Conservation (phyloP, 106 monocot genomes). For the Narthecium ossifragum region DNA sequence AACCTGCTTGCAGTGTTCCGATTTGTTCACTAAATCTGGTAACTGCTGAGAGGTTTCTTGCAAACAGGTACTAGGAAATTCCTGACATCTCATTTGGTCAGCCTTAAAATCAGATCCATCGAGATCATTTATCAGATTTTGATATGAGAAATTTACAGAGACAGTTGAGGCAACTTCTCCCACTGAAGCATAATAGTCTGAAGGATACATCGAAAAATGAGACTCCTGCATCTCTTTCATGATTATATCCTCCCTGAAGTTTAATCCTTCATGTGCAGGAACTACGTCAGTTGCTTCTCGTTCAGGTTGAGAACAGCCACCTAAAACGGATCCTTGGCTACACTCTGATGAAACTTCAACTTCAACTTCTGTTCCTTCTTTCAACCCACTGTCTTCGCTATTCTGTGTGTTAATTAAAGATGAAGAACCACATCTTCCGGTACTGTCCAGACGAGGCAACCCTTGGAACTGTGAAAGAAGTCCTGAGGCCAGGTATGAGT, state of each 20-base stretch:
- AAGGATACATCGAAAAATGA: no score
- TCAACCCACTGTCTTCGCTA: slow-evolving; percentile 19
- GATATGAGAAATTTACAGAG: slow-evolving; percentile 7
- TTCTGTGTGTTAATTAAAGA: slow-evolving; percentile 22
- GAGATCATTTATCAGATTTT: slow-evolving; percentile 15
- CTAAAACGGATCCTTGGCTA: slow-evolving; percentile 36
- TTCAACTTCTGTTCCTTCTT: slow-evolving; percentile 33
- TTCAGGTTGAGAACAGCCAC: slow-evolving; percentile 40
- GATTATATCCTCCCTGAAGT: not conserved
- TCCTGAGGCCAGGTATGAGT: slow-evolving; percentile 63
- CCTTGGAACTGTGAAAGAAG: slow-evolving; percentile 54
- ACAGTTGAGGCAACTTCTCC: slow-evolving; percentile 12
- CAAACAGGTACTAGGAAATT: slow-evolving; percentile 16
- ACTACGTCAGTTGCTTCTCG: slow-evolving; percentile 22
- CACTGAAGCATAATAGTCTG: not conserved
- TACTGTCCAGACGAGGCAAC: slow-evolving; percentile 23
- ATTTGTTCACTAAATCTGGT: not conserved
- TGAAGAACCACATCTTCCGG: slow-evolving; percentile 12
- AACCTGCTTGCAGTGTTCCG: not conserved
- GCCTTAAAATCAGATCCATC: slow-evolving; percentile 10
- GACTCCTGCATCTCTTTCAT: not conserved
- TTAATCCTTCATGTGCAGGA: slow-evolving; percentile 24
- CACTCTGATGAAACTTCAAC: slow-evolving; percentile 41
- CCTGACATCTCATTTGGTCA: slow-evolving; percentile 4
- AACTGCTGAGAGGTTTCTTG: not conserved